These are phyloP conservation scores for Geoglossum cookeanum DNA, from an alignment of 2,329 filamentous ascomycete species.

Conservation along the genomic window DNA sequence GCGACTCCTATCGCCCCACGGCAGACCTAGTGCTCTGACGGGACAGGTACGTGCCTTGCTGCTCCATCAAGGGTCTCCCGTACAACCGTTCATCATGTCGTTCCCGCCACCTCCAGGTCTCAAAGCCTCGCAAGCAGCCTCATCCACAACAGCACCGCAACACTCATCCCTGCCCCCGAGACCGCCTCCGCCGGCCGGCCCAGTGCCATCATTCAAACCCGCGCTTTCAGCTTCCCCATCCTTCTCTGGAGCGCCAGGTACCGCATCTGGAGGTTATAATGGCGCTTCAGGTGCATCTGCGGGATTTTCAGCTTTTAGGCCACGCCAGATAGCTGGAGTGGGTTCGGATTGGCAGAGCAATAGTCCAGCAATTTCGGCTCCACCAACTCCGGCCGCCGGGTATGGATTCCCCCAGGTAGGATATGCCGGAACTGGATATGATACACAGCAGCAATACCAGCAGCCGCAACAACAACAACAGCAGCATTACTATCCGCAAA, in stretches of 20 bases:
- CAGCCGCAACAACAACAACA: constrained; percentile 20
- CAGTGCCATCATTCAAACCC: constrained; percentile 27
- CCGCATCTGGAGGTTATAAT: constrained; percentile 17
- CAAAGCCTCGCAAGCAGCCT: constrained; percentile 25
- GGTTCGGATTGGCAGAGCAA: constrained; percentile 18
- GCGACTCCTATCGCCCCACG: neutral
- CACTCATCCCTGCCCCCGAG: constrained; percentile 55
- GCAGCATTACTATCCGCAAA: constrained; percentile 28
- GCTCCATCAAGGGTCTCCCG: constrained; percentile 17
- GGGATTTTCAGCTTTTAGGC: neutral
- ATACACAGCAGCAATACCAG: constrained; percentile 1
- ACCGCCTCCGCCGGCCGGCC: constrained; percentile 42
- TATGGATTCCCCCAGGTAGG: constrained; percentile 16
- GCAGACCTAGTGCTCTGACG: neutral
- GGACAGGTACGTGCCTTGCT: constrained; percentile 12
- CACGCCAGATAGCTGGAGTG: constrained; percentile 16
- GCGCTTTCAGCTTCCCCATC: constrained; percentile 29
- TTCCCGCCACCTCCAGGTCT: constrained; percentile 73
- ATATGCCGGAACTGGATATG: neutral
- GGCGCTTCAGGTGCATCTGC: constrained; percentile 5
- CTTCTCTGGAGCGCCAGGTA: constrained; percentile 16
- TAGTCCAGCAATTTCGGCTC: constrained; percentile 16
- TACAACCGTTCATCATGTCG: constrained; percentile 46
- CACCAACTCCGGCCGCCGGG: constrained; percentile 15
- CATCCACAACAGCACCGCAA: constrained; percentile 21